Percentiles rank a stretch among this genome's conserved stretches.
Evolutionary conservation across 2,329 filamentous ascomycete species (phyloP).

Genomic region (Sporothrix inflata): DNA sequence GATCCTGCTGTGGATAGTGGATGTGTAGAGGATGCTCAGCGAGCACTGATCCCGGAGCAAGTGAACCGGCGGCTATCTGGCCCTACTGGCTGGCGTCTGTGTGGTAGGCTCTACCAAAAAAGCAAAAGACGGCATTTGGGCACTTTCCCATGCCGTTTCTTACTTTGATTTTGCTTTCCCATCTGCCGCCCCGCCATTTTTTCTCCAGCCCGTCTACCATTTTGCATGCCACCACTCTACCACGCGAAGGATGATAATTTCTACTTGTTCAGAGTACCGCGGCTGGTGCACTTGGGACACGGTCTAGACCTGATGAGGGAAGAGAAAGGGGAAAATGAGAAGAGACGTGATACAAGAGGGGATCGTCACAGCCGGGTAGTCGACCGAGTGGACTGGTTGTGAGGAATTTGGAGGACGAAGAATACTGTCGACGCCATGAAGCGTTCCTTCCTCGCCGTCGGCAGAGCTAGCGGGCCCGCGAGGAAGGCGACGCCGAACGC

Average conservation of each 20-base stretch:
- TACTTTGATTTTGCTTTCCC: neutral
- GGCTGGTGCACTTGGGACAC: neutral
- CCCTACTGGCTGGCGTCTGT: too few relatives aligned
- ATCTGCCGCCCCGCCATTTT: neutral
- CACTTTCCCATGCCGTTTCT: neutral
- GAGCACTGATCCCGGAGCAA: slow-evolving; percentile 2
- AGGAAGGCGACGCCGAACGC: neutral
- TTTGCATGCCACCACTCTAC: too few relatives aligned
- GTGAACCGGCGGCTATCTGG: slow-evolving; percentile 1
- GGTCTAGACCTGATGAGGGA: neutral
- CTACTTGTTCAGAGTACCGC: neutral
- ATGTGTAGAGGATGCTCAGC: neutral
- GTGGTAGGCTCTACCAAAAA: neutral
- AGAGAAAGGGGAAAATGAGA: neutral
- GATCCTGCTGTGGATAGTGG: too few relatives aligned
- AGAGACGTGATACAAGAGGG: neutral
- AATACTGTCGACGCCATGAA: too few relatives aligned
- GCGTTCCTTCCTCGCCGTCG: neutral
- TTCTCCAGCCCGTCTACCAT: too few relatives aligned
- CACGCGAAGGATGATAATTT: neutral
- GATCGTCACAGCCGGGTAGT: neutral
- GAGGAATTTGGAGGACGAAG: neutral
- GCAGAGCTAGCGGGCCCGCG: slow-evolving; percentile 2
- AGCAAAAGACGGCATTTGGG: neutral
- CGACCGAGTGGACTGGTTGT: neutral